A percentile compares a stretch with the other conserved stretches of the same genome.
Evolutionary conservation across 441 rosid species (phyloP).

Genomic region (Gossypium davidsonii): DNA sequence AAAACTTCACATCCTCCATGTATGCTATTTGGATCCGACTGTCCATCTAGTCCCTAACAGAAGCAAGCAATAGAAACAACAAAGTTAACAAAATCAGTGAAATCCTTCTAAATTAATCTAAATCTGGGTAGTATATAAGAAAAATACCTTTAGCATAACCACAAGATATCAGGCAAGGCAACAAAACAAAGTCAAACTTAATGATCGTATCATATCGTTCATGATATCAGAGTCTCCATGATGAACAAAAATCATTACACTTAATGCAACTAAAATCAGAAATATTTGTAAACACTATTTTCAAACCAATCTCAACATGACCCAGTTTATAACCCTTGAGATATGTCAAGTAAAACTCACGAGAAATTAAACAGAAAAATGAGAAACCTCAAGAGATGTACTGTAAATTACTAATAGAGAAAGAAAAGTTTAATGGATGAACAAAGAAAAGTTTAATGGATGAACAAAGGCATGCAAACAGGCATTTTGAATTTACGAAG

Average conservation of each 20-base stretch:
- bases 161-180: neutral
- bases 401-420: neutral
- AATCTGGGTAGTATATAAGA: neutral
- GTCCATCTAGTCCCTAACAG: conserved; percentile 80
- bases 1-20: conserved; percentile 94
- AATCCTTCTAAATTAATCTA: neutral
- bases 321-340: neutral
- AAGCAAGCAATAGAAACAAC: neutral
- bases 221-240: neutral
- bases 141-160: neutral
- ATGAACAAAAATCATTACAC: neutral
- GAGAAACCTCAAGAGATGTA: neutral
- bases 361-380: neutral
- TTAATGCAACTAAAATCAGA: neutral
- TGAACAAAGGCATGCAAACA: neutral
- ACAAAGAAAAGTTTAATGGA: neutral
- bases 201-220: neutral
- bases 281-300: neutral
- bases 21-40: conserved; percentile 82
- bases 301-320: neutral
- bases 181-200: neutral
- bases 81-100: neutral
- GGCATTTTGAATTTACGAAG: neutral
- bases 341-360: neutral
- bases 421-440: neutral